Percentiles rank a stretch among this genome's conserved stretches.
Conservation (phyloP, 192 early-diverging fungal genomes). For the Spizellomyces sp. region DNA sequence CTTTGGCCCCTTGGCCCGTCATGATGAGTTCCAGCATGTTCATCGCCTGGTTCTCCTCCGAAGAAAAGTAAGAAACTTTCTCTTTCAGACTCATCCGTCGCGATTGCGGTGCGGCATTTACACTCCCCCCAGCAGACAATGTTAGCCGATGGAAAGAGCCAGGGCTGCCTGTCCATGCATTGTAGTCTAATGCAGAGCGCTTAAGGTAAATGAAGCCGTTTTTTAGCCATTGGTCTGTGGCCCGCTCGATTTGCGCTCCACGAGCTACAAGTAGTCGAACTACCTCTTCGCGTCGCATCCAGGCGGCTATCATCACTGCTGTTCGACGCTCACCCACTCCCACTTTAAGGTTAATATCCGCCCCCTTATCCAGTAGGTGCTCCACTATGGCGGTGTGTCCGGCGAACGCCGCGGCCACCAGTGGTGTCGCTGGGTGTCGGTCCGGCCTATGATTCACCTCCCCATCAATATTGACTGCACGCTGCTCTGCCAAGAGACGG, state of each 20-base stretch:
- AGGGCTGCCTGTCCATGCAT: slow-evolving; percentile 33
- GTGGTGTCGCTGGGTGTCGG: slow-evolving; percentile 39
- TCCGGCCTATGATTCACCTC: slow-evolving; percentile 12
- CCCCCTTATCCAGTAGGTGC: slow-evolving; percentile 44
- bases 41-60: slow-evolving; percentile 27
- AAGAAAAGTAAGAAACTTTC: slow-evolving; percentile 29
- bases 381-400: slow-evolving; percentile 41
- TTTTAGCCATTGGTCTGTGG: slow-evolving; percentile 44
- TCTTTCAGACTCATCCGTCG: slow-evolving; percentile 38
- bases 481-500: slow-evolving; percentile 24
- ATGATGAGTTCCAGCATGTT: slow-evolving; percentile 7
- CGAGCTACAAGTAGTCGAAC: slow-evolving; percentile 34
- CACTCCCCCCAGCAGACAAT: background rate
- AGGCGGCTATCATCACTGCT: slow-evolving; percentile 52
- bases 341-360: slow-evolving; percentile 37
- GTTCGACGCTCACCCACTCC: slow-evolving; percentile 41
- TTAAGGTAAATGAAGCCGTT: slow-evolving; percentile 46
- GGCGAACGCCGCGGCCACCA: slow-evolving; percentile 42
- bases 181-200: slow-evolving; percentile 28
- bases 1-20: too few relatives aligned
- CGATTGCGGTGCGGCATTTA: background rate
- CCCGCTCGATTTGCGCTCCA: slow-evolving; percentile 34
- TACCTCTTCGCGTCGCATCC: slow-evolving; percentile 36
- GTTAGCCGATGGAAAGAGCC: background rate
- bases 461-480: slow-evolving; percentile 3